Base-by-base conservation (phyloP, 768 basidiomycete species). In the Grammothele lineata region DNA sequence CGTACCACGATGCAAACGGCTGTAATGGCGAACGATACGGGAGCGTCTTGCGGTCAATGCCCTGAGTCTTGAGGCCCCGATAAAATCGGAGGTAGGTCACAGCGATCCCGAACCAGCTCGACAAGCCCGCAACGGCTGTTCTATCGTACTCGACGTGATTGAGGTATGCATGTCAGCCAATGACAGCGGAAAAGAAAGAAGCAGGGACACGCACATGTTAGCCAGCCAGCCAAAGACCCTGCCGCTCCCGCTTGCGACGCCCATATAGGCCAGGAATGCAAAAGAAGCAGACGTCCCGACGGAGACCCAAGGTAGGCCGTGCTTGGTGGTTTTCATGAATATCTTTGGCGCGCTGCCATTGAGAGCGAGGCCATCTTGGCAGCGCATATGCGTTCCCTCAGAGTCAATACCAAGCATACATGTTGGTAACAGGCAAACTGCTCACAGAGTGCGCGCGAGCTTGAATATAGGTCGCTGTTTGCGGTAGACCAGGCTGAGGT, bases 331-430 rank as follows among this genome's bases (percentile, higher is more conserved):
- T 41, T 68, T 64, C 22, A 57, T 40, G 44, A 84, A 81, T 37
- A 83, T 57, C 40, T 62, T 69, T 3, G 82, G 82, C 0, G 81
- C 79, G 45, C 77, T 73, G 0, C 76, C 74, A 17, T 70, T 69
- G 40, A 72, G 50, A 3, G 81, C 73, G 9, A 83, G 70, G 53
- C 76, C 75, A 53, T 82, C 53, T 82, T 67, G 43, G 50, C 66
- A 66, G 18, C 9, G 3, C 24, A n/a, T 36, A 8, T 7, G 35
- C 35, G 35, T n/a, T n/a, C n/a, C n/a, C n/a, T n/a, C n/a, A n/a
- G n/a, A n/a, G n/a, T n/a, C n/a, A n/a, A n/a, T n/a, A n/a, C n/a
- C n/a, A n/a, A n/a, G 6, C 5, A 5, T 40, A 10, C 19, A n/a
- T 15, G 14, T 18, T 14, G 23, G 2, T 15, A 12, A n/a, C 14